Percentiles rank a stretch among this genome's conserved stretches.
Conservation (phyloP, 164 flowering plant species). For the Saururus chinensis region DNA sequence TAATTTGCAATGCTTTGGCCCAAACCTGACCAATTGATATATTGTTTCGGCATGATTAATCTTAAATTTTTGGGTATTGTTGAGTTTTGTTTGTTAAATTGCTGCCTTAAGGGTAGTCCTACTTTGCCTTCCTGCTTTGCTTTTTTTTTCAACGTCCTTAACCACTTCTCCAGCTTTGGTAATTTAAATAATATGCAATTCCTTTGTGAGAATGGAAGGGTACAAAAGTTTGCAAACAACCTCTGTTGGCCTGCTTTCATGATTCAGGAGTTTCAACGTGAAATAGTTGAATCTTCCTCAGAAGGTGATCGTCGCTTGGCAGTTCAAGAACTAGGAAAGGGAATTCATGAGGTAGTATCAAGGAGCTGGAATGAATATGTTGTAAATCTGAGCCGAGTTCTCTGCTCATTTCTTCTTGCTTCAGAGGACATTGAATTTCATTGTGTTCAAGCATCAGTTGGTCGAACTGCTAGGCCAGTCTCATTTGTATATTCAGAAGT, state of each 20-base stretch:
- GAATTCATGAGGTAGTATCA: neutral
- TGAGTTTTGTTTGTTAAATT: no score
- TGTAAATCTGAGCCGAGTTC: slow-evolving; percentile 52
- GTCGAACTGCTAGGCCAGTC: slow-evolving; percentile 31
- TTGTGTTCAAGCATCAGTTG: slow-evolving; percentile 25
- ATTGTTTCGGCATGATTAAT: neutral
- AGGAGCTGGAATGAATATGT: slow-evolving; percentile 62
- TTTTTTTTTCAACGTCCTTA: no score
- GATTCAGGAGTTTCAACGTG: slow-evolving; percentile 59
- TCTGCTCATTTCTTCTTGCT: slow-evolving; percentile 63
- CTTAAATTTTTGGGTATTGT: neutral
- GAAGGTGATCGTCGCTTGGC: slow-evolving; percentile 16
- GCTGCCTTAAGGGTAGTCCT: no score
- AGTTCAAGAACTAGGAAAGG: slow-evolving; percentile 15
- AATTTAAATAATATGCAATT: slow-evolving; percentile 88
- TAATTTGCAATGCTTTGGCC: neutral
- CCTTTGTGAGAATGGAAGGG: slow-evolving; percentile 88
- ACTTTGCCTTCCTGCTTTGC: no score
- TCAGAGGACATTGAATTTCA: slow-evolving; percentile 33
- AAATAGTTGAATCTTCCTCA: slow-evolving; percentile 16
- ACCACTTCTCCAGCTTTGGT: slow-evolving; percentile 58
- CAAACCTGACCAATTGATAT: neutral
- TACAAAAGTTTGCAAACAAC: slow-evolving; percentile 92
- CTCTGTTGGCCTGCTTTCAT: slow-evolving; percentile 76
- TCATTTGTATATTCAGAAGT: slow-evolving; percentile 64